These are phyloP conservation scores for Aspergillus sp. DNA, from an alignment of 2,329 filamentous ascomycete species.

Conservation along the genomic window DNA sequence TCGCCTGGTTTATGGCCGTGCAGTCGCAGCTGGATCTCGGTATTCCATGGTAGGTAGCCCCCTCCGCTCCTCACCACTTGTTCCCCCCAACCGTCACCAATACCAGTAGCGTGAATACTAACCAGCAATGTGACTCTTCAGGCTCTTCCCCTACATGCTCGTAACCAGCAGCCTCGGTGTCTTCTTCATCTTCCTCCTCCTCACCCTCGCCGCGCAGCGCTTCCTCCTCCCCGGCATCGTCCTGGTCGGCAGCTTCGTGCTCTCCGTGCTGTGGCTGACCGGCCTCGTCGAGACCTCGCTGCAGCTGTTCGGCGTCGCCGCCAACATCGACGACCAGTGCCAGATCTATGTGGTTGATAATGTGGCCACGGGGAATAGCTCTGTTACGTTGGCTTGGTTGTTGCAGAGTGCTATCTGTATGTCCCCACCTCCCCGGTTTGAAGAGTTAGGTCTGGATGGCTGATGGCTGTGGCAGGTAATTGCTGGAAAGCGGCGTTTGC, in stretches of 20 bases:
- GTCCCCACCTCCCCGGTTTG: conserved; percentile 13
- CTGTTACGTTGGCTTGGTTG: conserved; percentile 52
- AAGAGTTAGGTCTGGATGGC: background rate
- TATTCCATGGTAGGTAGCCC: conserved; percentile 48
- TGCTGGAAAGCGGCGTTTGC: conserved; percentile 56
- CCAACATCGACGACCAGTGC: conserved; percentile 51
- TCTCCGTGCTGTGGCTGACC: conserved; percentile 53
- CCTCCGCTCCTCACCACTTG: background rate
- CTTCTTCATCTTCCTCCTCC: conserved; percentile 50
- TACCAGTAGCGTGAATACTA: conserved; percentile 4
- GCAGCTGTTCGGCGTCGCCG: conserved; percentile 49
- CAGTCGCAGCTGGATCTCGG: conserved; percentile 47
- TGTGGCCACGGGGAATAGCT: conserved; percentile 37
- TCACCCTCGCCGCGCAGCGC: conserved; percentile 47
- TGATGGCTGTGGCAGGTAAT: conserved; percentile 33
- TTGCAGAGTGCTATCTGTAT: conserved; percentile 54
- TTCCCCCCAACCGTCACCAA: background rate
- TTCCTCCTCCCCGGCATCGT: conserved; percentile 51
- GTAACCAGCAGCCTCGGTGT: conserved; percentile 48
- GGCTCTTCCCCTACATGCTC: conserved; percentile 57
- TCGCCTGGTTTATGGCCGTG: conserved; percentile 50
- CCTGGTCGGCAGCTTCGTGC: conserved; percentile 51
- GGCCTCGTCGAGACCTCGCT: conserved; percentile 55
- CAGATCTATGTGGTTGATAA: conserved; percentile 46
- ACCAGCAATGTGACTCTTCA: conserved; percentile 18